Conservation (phyloP, 2,329 filamentous ascomycete genomes). For the Paecilomyces fulvus region DNA sequence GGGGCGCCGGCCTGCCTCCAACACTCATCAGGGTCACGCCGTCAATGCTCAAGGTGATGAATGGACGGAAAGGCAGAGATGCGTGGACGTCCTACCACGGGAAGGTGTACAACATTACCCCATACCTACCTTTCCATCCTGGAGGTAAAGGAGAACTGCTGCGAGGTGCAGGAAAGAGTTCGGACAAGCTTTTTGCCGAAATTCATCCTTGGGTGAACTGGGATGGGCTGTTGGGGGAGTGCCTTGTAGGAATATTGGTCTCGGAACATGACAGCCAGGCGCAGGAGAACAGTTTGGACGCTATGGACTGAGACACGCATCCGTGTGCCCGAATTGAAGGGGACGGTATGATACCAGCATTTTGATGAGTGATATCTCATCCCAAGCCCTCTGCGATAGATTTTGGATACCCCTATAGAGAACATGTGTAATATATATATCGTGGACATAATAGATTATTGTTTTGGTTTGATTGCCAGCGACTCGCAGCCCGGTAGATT, state of each 20-base stretch:
- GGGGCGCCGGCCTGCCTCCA: slow-evolving; percentile 44
- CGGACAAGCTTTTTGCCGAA: slow-evolving; percentile 53
- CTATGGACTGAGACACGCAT: slow-evolving; percentile 47
- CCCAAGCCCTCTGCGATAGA: background rate
- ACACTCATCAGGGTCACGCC: slow-evolving; percentile 69
- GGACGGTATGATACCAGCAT: background rate
- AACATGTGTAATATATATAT: slow-evolving; percentile 7
- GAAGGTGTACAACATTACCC: slow-evolving; percentile 87
- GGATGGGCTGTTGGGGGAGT: slow-evolving; percentile 57
- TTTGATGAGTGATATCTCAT: background rate
- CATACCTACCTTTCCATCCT: slow-evolving; percentile 84
- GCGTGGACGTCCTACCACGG: slow-evolving; percentile 88
- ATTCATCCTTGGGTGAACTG: slow-evolving; percentile 62
- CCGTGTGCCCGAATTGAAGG: background rate
- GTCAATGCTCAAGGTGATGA: slow-evolving; percentile 66
- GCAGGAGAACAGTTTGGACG: slow-evolving; percentile 39
- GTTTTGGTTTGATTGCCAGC: background rate
- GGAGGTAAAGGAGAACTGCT: slow-evolving; percentile 60
- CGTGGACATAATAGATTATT: background rate
- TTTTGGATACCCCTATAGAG: slow-evolving; percentile 5
- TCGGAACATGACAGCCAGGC: slow-evolving; percentile 40
- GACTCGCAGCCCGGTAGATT: background rate
- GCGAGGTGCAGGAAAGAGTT: slow-evolving; percentile 58
- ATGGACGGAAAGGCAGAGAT: slow-evolving; percentile 73
- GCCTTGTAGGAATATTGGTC: slow-evolving; percentile 54